phyloP scores from a whole-genome alignment of 148 eudicot genomes.

The Beta vulgaris region DNA sequence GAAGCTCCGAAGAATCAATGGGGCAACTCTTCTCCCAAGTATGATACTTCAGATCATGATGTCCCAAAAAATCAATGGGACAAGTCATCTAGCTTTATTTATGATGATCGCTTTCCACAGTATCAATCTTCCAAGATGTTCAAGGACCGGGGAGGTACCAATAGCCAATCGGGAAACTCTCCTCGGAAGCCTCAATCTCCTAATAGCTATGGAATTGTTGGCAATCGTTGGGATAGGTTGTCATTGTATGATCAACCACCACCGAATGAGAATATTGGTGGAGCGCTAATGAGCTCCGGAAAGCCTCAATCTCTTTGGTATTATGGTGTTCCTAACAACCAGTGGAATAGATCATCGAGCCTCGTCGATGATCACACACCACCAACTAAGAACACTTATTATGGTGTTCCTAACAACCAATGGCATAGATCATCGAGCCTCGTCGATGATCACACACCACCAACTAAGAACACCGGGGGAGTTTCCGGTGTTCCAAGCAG shows the following conservation, averaged over 20 bases:
- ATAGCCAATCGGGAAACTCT: background rate
- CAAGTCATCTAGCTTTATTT: background rate
- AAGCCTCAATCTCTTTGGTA: background rate
- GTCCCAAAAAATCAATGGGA: background rate
- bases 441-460: slow-evolving; percentile 7
- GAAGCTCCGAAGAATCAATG: slow-evolving; percentile 12
- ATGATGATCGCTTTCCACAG: background rate
- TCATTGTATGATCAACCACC: slow-evolving; percentile 9
- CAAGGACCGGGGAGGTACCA: background rate
- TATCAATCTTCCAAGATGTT: background rate
- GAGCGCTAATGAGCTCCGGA: background rate
- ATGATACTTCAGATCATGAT: background rate
- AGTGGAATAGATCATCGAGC: slow-evolving; percentile 15
- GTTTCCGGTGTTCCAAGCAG: background rate
- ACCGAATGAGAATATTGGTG: background rate
- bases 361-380: slow-evolving; percentile 14
- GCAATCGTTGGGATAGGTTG: slow-evolving; percentile 4
- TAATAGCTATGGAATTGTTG: background rate
- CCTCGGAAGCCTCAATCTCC: background rate
- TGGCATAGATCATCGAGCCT: slow-evolving; percentile 18
- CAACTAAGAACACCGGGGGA: background rate
- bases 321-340: slow-evolving; percentile 14
- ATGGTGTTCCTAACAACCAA: slow-evolving; percentile 13
- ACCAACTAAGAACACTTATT: background rate
- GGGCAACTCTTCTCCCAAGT: background rate